Conservation (phyloP, 2,329 filamentous ascomycete species). For the Paraconiothyrium sp. region DNA sequence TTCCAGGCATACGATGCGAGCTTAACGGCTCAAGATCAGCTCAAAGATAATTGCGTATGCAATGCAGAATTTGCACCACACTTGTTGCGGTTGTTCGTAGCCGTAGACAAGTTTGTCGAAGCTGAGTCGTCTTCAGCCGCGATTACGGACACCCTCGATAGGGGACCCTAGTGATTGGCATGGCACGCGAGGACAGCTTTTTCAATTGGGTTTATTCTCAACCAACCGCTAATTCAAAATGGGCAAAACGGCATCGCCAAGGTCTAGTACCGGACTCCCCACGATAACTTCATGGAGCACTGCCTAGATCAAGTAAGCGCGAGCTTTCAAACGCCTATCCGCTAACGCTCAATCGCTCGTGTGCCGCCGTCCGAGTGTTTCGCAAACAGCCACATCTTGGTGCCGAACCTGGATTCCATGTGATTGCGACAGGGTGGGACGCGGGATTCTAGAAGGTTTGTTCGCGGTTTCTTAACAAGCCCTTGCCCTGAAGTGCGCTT, state of each 20-base stretch:
- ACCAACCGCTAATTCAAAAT: neutral
- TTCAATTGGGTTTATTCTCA: neutral
- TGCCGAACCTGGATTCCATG: slow-evolving; percentile 1
- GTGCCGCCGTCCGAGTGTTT: slow-evolving; percentile 7
- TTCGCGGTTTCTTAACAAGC: slow-evolving; percentile 1
- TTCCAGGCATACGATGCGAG: neutral
- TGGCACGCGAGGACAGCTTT: neutral
- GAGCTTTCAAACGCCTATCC: neutral
- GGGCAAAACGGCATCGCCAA: neutral
- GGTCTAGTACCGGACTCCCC: neutral
- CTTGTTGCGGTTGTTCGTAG: neutral
- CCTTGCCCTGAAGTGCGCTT: neutral
- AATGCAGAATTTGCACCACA: neutral
- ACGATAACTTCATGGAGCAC: neutral
- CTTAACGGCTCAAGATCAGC: neutral
- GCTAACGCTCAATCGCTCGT: slow-evolving; percentile 3
- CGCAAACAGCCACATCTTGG: neutral
- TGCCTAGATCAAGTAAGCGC: slow-evolving; percentile 1
- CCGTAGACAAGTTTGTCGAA: neutral
- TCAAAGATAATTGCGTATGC: neutral
- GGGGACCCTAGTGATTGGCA: neutral
- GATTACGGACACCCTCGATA: neutral
- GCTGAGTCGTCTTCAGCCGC: neutral
- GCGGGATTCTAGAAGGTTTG: slow-evolving; percentile 2
- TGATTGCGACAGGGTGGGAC: neutral